Base-by-base conservation (phyloP, 2,329 filamentous ascomycete genomes). In the Fusarium metavorans region DNA sequence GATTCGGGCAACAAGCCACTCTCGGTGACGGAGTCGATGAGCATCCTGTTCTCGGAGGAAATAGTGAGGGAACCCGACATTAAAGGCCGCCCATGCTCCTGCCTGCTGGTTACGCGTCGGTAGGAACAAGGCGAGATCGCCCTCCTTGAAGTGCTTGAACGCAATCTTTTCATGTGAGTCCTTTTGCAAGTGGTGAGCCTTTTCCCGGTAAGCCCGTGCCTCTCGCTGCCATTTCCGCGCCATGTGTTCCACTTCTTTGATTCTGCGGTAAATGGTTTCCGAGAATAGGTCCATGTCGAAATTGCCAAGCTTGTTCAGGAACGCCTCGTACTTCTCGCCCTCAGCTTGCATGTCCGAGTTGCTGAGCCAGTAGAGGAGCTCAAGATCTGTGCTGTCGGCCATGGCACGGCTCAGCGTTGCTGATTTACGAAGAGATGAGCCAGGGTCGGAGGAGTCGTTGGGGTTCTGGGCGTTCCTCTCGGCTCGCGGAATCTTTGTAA, bases 1-100 rank as follows among this genome's bases (percentile, higher is more conserved):
- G 68, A 99, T 98, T 18, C 97, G 92, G 10, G 97, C 97, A 9
- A 99, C 92, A n/a, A 99, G 91, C 95, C 97, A 99, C 81, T 99
- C 97, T 39, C 96, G 90, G 57, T 92, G 92, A 34, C 92, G 91
- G 7, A 99, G 87, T 70, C 94, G 92, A 83, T 99, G 97, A 1
- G 89, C 89, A 77, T 98, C 96, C 81, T 97, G 94, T 82, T 99
- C 97, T 39, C 95, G 93, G 4, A 99, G 88, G 85, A 99, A 99
- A 85, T 97, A 98, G 82, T 99, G 97, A 10, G 97, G 97, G 70
- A 96, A 97, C 1, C 95, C 96, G 35, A 99, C 94, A 79, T 99
- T 99, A 88, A 99, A 99, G 1, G 97, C 97, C 6, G 97, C 97
- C 97, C 97, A 99, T 1, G 97, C 96, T 18, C 96, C 93, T 6